phyloP scores from a whole-genome alignment of 1,284 basidiomycete species.

The Coniophora puteana region DNA sequence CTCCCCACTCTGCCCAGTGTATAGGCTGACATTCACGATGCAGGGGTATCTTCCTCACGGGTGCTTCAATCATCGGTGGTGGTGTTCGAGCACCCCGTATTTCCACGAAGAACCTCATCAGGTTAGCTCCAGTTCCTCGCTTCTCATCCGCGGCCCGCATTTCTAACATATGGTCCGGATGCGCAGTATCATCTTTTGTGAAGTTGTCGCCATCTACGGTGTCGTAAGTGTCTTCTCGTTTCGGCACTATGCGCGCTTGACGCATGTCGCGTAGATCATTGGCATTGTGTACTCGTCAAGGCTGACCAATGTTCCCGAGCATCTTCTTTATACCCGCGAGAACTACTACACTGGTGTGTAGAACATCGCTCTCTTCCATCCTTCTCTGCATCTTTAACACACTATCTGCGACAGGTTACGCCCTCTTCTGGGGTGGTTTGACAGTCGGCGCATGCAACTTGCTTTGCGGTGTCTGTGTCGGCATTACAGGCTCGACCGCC shows the following conservation, averaged over 20 bases:
- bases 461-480: conserved; percentile 90
- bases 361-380: no score
- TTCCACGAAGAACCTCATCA: conserved; percentile 96
- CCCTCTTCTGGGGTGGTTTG: conserved; percentile 93
- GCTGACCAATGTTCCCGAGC: conserved; percentile 57
- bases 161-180: conserved; percentile 1
- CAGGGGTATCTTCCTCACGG: conserved; percentile 98
- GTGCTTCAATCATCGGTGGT: conserved; percentile 92
- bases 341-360: conserved; percentile 89
- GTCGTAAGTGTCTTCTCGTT: conserved; percentile 63
- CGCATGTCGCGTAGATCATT: conserved; percentile 62
- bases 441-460: conserved; percentile 90
- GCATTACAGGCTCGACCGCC: conserved; percentile 89
- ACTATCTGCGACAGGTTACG: conserved; percentile 55
- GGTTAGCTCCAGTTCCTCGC: conserved; percentile 44
- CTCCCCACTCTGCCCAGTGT: background rate
- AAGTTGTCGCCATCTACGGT: conserved; percentile 96
- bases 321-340: conserved; percentile 67
- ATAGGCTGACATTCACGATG: conserved; percentile 6
- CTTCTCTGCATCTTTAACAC: conserved; percentile 1
- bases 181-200: conserved; percentile 94
- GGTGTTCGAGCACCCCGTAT: conserved; percentile 95
- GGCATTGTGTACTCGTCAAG: conserved; percentile 92
- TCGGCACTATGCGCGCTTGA: no score
- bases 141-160: background rate